Conservation (phyloP, 805 yeast species). For the Hanseniaspora guilliermondii region DNA sequence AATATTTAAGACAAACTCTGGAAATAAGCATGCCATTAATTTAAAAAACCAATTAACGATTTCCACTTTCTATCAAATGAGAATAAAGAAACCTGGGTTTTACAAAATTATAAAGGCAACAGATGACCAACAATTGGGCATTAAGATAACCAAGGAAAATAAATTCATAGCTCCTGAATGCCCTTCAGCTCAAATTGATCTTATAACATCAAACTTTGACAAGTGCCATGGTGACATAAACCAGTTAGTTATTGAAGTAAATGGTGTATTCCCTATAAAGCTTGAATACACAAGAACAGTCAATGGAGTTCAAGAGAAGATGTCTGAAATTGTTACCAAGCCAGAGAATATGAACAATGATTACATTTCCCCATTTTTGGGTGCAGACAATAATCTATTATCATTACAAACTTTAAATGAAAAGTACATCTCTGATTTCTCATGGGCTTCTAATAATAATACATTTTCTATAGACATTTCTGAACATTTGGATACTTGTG, state of each 20-base stretch:
- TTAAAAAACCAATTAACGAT: neutral
- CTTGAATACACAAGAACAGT: constrained; percentile 42
- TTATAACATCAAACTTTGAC: constrained; percentile 23
- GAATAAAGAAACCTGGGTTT: constrained; percentile 59
- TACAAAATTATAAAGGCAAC: constrained; percentile 56
- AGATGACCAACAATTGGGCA: constrained; percentile 51
- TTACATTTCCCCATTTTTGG: constrained; percentile 34
- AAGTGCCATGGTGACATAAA: constrained; percentile 55
- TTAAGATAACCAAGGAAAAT: constrained; percentile 49
- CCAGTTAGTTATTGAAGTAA: constrained; percentile 39
- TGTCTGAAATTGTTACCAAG: constrained; percentile 33
- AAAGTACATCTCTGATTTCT: constrained; percentile 29
- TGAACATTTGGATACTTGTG: constrained; percentile 33
- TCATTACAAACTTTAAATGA: constrained; percentile 19
- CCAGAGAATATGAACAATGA: constrained; percentile 35
- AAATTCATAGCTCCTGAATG: constrained; percentile 55
- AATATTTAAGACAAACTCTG: neutral
- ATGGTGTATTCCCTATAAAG: constrained; percentile 71
- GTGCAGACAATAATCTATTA: constrained; percentile 21
- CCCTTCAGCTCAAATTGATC: constrained; percentile 51
- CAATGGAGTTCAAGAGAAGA: constrained; percentile 23
- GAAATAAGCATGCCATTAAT: neutral
- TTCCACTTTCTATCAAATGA: constrained; percentile 37
- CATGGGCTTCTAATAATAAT: constrained; percentile 33
- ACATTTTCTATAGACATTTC: constrained; percentile 34